Evolutionary conservation across 106 monocot species (phyloP).

Genomic region (Chionographis japonica): DNA sequence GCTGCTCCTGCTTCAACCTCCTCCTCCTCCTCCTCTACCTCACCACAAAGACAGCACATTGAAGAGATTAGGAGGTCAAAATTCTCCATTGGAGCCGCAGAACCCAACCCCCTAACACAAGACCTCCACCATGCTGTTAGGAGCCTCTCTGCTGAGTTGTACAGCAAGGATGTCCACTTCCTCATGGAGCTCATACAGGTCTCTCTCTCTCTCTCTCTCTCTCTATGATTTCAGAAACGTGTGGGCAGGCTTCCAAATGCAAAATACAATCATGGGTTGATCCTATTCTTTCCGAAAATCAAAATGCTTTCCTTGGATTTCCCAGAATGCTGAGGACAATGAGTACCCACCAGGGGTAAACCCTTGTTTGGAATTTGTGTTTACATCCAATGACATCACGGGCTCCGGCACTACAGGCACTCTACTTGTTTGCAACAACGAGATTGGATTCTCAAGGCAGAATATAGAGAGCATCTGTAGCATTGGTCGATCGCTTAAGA

Average conservation of each 20-base stretch:
- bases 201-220: not conserved
- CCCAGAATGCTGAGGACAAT: conserved; percentile 32
- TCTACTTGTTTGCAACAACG: conserved; percentile 18
- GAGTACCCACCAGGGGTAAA: conserved; percentile 17
- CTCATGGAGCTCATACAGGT: conserved; percentile 16
- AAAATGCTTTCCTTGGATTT: too few species aligned
- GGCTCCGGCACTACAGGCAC: conserved; percentile 5
- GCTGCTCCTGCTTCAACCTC: too few species aligned
- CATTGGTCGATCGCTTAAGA: conserved; percentile 19
- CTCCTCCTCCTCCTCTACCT: too few species aligned
- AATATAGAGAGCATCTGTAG: conserved; percentile 28
- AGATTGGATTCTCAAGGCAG: conserved; percentile 16
- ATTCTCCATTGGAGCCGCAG: conserved; percentile 1
- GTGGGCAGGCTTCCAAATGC: too few species aligned
- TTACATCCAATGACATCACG: conserved; percentile 23
- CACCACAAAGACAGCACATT: not conserved
- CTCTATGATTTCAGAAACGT: too few species aligned
- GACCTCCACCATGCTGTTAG: not conserved
- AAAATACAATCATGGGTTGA: too few species aligned
- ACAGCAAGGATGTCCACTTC: not conserved
- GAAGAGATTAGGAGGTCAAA: conserved; percentile 5
- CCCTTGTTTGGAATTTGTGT: conserved; percentile 19
- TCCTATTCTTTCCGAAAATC: too few species aligned
- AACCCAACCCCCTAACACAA: not conserved
- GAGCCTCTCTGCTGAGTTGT: not conserved